Evolutionary conservation across 495 filamentous ascomycete species (phyloP).

Genomic region (Mycothermus thermophilus): DNA sequence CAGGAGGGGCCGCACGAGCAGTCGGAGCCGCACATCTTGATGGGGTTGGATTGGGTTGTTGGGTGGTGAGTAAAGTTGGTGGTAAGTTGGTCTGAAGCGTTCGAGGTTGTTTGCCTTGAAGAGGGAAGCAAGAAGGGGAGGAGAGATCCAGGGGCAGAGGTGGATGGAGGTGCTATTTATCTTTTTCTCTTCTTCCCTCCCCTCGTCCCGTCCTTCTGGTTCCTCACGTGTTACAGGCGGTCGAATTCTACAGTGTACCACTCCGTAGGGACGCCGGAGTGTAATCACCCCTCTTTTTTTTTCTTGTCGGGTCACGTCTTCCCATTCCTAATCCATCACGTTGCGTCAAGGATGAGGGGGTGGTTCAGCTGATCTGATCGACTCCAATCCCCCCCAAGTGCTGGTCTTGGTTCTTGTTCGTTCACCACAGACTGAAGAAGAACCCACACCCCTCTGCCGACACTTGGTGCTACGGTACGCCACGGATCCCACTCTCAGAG

Average conservation of each 20-base stretch:
- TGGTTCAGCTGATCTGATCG: background rate
- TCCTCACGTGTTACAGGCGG: background rate
- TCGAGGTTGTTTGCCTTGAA: background rate
- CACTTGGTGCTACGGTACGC: too few relatives aligned
- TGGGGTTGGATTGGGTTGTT: slow-evolving; percentile 1
- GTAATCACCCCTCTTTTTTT: background rate
- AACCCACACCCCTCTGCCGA: too few relatives aligned
- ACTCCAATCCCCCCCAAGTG: too few relatives aligned
- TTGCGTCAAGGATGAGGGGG: background rate
- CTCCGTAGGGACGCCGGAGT: too few relatives aligned
- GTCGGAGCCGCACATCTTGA: slow-evolving; percentile 15
- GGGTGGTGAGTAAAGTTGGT: background rate
- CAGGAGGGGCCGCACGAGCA: slow-evolving; percentile 15
- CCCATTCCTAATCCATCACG: background rate
- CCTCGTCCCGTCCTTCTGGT: background rate
- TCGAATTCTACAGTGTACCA: too few relatives aligned
- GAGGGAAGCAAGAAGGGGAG: background rate
- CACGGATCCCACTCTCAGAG: too few relatives aligned
- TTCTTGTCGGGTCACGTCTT: background rate
- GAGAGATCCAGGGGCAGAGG: too few relatives aligned
- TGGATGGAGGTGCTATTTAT: background rate
- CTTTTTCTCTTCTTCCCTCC: background rate
- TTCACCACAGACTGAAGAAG: too few relatives aligned
- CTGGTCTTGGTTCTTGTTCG: too few relatives aligned
- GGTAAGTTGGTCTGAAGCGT: background rate